Base-by-base conservation (phyloP, 164 flowering plant genomes). In the Pachysandra terminalis region DNA sequence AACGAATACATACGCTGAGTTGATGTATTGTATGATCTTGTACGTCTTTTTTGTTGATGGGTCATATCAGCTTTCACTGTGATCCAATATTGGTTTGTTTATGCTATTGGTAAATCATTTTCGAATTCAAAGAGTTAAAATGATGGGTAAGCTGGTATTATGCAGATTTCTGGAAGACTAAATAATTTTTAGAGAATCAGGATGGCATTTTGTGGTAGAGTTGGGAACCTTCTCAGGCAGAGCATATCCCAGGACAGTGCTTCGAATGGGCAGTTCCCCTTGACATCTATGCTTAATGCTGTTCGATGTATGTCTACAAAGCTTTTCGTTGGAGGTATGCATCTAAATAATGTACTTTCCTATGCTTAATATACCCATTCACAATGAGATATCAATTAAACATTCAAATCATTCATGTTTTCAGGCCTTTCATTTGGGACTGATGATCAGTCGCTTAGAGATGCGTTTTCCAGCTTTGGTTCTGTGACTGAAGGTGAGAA, bases 241-340 rank as follows among this genome's bases (percentile, higher is more conserved):
- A 80, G 73, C 56, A 0, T 79, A 32, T 82, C 83, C 32, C 78
- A 67, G 61, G 77, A 68, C 65, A 71, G 52, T 53, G 72, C 69
- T 22, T 28, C 75, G 26, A 76, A 40, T 73, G 84, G 68, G 13
- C 80, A 69, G 51, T 73, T 28, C 55, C 69, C 83, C 17, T 32
- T 68, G 69, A 26, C 79, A 55, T 75, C 87, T 2, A 82, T 90
- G 89, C 59, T 86, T 60, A 86, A 84, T 68, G 74, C 86, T 40
- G 21, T 85, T 63, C 83, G 95, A 16, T 78, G 73, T 80, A 82
- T 88, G 69, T 72, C 85, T 3, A 55, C 90, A 19, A 90, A 90
- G 82, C 92, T 93, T 67, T 93, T 89, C 56, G 28, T 90, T 77
- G 94, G 96, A 79, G 96, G 96, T 93, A 79, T 64, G 49, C 51